Evolutionary conservation across 441 rosid genomes (phyloP), one percentile per base, ranked within the genome.

Genomic region (Erodium texanum): DNA sequence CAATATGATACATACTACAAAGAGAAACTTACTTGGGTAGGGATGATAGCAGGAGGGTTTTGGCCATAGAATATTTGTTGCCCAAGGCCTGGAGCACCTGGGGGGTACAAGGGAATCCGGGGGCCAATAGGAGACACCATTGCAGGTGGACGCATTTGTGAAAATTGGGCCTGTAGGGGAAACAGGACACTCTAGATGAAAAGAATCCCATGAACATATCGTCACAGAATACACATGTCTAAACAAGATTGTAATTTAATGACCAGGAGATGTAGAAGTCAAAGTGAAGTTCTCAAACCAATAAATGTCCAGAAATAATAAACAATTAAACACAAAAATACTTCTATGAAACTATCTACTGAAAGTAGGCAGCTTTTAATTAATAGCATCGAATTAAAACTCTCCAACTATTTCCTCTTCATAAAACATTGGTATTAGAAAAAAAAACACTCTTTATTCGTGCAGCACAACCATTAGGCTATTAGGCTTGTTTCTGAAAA

Each of bases 51-150:
- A 32, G 91, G 83, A 68, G 87, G 86, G 15, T 85, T 90, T 77
- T 87, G 93, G 66, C 87, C 86, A 67, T 85, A 85, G 75, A 85
- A 79, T 22, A 87, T 54, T 67, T 78, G 90, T 62, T 82, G 90
- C 71, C 89, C 88, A 64, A 83, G 78, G 50, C 85, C 86, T 22
- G 90, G 81, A 66, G 81, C 86, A 62, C 86, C 93, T 62, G 86
- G 86, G 0, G 90, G 82, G 62, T 79, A 88, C 19, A 86, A 78
- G 29, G 92, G 84, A 85, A 86, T 83, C 64, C 78, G 87, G 72
- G 90, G 93, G 68, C 80, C 86, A 66, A 79, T 73, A 50, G 82
- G 68, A n/a, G 89, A 80, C 2, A 77, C 77, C 82, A 84, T 80
- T 45, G 74, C 63, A 32, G 77, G 73, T 66, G 90, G 90, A 59